Conservation (phyloP, 1,139 yeast genomes). For the Zygosaccharomyces sapae region DNA sequence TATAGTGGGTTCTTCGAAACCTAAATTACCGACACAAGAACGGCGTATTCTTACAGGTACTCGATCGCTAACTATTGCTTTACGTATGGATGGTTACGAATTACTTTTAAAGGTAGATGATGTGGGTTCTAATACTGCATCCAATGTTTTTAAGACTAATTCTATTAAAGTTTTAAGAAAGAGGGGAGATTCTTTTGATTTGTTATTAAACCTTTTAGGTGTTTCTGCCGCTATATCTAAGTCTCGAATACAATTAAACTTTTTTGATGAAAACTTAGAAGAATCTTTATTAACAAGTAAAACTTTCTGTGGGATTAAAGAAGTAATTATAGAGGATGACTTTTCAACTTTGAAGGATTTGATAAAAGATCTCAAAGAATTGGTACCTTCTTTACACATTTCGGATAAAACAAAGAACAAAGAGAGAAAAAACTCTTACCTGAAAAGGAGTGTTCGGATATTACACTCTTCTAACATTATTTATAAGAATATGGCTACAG, state of each 20-base stretch:
- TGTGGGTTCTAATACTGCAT: slow-evolving; percentile 5
- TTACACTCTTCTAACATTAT: slow-evolving; percentile 28
- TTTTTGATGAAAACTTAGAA: slow-evolving; percentile 16
- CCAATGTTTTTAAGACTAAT: slow-evolving; percentile 9
- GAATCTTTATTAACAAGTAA: slow-evolving; percentile 12
- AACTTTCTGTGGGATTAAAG: slow-evolving; percentile 15
- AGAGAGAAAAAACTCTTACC: slow-evolving; percentile 5
- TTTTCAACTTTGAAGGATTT: slow-evolving; percentile 13
- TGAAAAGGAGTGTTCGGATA: slow-evolving; percentile 28
- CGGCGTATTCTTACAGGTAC: neutral
- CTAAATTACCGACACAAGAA: neutral
- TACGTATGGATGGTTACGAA: slow-evolving; percentile 5
- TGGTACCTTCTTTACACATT: slow-evolving; percentile 2
- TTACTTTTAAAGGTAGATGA: slow-evolving; percentile 4
- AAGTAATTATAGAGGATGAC: slow-evolving; percentile 16
- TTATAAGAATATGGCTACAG: slow-evolving; percentile 28
- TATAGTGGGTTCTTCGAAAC: neutral
- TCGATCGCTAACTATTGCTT: slow-evolving; percentile 2
- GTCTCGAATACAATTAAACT: slow-evolving; percentile 10
- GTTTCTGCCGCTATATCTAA: slow-evolving; percentile 7
- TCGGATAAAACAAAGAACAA: slow-evolving; percentile 2
- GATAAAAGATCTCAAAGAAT: slow-evolving; percentile 4
- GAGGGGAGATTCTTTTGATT: neutral
- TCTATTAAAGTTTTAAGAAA: slow-evolving; percentile 5
- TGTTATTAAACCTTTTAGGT: slow-evolving; percentile 4